Conservation (phyloP, 2,329 filamentous ascomycete species). For the Alternaria gaisen region DNA sequence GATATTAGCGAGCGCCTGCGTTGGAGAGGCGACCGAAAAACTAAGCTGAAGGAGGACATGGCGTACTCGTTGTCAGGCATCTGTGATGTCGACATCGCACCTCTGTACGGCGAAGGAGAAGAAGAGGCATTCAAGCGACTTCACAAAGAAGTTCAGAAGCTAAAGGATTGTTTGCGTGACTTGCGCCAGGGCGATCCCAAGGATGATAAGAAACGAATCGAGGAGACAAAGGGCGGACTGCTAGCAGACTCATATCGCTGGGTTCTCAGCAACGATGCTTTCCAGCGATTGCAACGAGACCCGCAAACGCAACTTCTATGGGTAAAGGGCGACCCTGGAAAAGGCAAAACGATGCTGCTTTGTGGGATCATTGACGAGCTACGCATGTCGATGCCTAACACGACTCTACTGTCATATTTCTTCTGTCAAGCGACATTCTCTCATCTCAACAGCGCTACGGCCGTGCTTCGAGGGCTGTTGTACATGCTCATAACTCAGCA, state of each 20-base stretch:
- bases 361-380: too few species aligned
- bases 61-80: conserved; percentile 5
- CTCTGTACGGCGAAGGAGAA: neutral
- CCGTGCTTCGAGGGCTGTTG: too few species aligned
- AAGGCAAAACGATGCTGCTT: fast-evolving
- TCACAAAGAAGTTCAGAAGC: neutral
- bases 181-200: neutral
- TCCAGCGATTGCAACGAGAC: fast-evolving
- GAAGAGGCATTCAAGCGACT: neutral
- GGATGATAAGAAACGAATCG: neutral
- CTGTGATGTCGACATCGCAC: neutral
- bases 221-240: neutral
- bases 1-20: neutral
- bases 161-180: neutral
- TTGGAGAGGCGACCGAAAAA: neutral
- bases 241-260: neutral
- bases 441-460: too few species aligned
- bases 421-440: too few species aligned
- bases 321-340: too few species aligned
- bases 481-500: fast-evolving
- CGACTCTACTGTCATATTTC: fast-evolving
- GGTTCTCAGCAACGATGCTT: fast-evolving
- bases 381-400: fast-evolving
- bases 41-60: neutral
- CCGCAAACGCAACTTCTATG: too few species aligned